These are phyloP conservation scores for Vachellia collinsii DNA, from an alignment of 306 rosid genomes.

Conservation along the genomic window DNA sequence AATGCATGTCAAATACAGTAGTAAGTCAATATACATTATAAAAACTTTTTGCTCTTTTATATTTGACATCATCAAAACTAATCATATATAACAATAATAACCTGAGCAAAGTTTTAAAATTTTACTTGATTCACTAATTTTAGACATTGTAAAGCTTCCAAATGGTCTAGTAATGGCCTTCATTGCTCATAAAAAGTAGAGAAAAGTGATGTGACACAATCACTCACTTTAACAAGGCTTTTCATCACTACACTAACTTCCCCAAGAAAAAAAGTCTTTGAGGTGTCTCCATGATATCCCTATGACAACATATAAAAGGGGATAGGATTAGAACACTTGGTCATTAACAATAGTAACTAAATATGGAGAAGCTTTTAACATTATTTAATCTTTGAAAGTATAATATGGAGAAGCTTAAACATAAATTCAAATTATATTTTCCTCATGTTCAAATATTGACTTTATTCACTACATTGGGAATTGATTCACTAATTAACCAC, in stretches of 20 bases:
- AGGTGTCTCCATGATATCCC: conserved; percentile 99
- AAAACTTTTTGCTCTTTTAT: too few relatives aligned
- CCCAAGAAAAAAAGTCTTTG: conserved; percentile 85
- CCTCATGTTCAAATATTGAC: background rate
- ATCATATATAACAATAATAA: too few relatives aligned
- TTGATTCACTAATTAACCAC: background rate
- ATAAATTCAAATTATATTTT: background rate
- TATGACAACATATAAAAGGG: conserved; percentile 39
- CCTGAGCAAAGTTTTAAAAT: too few relatives aligned
- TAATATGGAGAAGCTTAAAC: background rate
- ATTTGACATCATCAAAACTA: too few relatives aligned
- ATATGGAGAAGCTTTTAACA: background rate
- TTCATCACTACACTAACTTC: conserved; percentile 73
- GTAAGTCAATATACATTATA: too few relatives aligned
- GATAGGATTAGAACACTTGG: conserved; percentile 2
- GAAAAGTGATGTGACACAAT: too few relatives aligned
- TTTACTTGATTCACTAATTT: too few relatives aligned
- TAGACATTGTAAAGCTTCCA: too few relatives aligned
- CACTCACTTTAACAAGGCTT: conserved; percentile 72
- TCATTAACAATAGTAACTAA: conserved; percentile 17
- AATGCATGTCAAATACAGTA: too few relatives aligned
- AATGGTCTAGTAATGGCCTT: too few relatives aligned
- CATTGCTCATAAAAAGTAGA: too few relatives aligned
- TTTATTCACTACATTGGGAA: background rate
- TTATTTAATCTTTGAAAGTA: background rate